A percentile compares a stretch with the other conserved stretches of the same genome.
These are phyloP conservation scores for Gossypium gossypioides DNA, from an alignment of 441 rosid species.

Conservation along the genomic window DNA sequence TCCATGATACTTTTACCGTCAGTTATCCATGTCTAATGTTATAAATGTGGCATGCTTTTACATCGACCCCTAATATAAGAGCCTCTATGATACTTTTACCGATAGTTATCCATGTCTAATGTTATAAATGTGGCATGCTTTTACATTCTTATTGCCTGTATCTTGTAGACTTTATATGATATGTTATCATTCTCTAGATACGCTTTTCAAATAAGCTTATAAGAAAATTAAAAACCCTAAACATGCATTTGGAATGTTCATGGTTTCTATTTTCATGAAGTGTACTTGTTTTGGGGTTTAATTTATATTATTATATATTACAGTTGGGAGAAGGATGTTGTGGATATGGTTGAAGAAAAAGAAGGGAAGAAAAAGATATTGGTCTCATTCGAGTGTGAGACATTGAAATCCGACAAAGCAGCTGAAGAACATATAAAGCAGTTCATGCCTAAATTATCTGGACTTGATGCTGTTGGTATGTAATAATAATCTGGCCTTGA, in stretches of 20 bases:
- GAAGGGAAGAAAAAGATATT: conserved; percentile 53
- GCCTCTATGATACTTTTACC: too few species aligned
- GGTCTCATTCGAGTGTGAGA: conserved; percentile 76
- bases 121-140: neutral
- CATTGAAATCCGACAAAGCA: conserved; percentile 76
- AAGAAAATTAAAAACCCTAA: neutral
- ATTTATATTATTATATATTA: neutral
- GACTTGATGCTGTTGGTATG: conserved; percentile 79
- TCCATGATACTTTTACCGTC: neutral
- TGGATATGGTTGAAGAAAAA: conserved; percentile 56
- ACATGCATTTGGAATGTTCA: neutral
- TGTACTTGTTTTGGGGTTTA: neutral
- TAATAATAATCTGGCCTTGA: neutral
- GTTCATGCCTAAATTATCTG: conserved; percentile 82
- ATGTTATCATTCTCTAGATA: too few species aligned
- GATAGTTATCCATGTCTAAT: neutral
- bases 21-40: neutral
- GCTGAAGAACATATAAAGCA: conserved; percentile 79
- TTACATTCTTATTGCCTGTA: neutral
- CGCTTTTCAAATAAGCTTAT: too few species aligned
- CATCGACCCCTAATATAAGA: too few species aligned
- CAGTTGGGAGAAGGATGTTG: conserved; percentile 81
- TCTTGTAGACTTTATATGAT: neutral
- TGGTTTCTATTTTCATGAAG: too few species aligned
- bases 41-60: neutral